Base-by-base conservation (phyloP, 2,329 filamentous ascomycete genomes). In the Penicillium sclerotigenum region DNA sequence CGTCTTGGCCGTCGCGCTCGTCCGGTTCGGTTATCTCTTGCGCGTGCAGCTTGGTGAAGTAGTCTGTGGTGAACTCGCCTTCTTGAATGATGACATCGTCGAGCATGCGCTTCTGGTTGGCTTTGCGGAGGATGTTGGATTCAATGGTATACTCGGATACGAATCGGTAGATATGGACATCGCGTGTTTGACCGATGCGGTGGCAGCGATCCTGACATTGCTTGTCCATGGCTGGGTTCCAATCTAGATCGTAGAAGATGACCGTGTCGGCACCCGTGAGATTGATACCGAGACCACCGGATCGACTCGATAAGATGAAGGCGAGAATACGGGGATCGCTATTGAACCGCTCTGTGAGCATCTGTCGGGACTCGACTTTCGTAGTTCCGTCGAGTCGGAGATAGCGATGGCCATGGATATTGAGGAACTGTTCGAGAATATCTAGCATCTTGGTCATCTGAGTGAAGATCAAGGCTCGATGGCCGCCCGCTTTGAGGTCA, bases 211-310 rank as follows among this genome's bases (percentile, higher is more conserved):
- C 95, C 76, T 99, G 95, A 68, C 94, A 99, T 74, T 99, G 94
- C 74, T 96, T 96, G 78, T 99, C 94, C 94, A 99, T 99, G 49
- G 95, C 94, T 0, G 94, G 94, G 68, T 99, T 99, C 95, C 95
- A 99, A 72, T 99, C 94, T 57, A 97, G 87, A 69, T 99, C 94
- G 75, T 97, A 99, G 74, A 99, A 99, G 63, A 99, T 97, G 67
- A 99, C 94, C 0, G 92, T 96, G 72, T 97, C 94, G 5, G 94
- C 94, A 47, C 94, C 94, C 0, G 93, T 97, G 41, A 99, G 81
- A 67, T 99, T 99, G 78, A 99, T 96, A 55, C 94, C 94, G 0
- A 99, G 80, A 53, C 94, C 94, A 63, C 94, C 94, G 0, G 94
- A 97, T 55, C 94, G 86, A 47, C 91, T 96, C 0, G 93, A 97